Percentiles rank a stretch among this genome's conserved stretches.
Evolutionary conservation across 2,329 filamentous ascomycete species (phyloP).

Genomic region (Alternaria ventricosa): DNA sequence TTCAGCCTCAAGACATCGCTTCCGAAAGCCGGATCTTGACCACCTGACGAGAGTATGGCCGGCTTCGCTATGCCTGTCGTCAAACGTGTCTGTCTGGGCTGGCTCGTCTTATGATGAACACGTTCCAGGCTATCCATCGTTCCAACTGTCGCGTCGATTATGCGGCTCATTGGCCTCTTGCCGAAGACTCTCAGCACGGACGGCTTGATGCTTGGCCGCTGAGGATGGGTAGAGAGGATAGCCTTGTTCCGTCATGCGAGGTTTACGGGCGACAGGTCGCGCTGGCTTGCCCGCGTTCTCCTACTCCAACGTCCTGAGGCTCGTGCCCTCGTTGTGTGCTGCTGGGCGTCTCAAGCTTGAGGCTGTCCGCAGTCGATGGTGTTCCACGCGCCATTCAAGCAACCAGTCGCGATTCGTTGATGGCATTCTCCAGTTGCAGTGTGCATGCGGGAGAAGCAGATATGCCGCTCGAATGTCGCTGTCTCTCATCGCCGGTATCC

Average conservation of each 20-base stretch:
- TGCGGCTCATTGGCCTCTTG: neutral
- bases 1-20: neutral
- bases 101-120: neutral
- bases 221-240: neutral
- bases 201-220: neutral
- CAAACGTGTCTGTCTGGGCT: rapidly evolving
- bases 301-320: neutral
- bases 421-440: neutral
- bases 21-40: neutral
- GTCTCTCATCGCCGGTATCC: neutral
- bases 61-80: neutral
- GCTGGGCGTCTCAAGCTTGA: neutral
- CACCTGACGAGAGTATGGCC: neutral
- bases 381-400: neutral
- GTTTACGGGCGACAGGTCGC: neutral
- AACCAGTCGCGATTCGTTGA: neutral
- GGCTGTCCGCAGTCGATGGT: neutral
- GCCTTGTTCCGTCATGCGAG: neutral
- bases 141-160: neutral
- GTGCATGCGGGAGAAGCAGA: neutral
- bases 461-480: neutral
- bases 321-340: neutral
- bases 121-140: neutral
- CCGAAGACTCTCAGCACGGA: neutral
- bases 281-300: neutral